Evolutionary conservation across 2,329 filamentous ascomycete genomes (phyloP), one percentile per base, ranked within the genome.

Genomic region (Incumbomyces lentus): DNA sequence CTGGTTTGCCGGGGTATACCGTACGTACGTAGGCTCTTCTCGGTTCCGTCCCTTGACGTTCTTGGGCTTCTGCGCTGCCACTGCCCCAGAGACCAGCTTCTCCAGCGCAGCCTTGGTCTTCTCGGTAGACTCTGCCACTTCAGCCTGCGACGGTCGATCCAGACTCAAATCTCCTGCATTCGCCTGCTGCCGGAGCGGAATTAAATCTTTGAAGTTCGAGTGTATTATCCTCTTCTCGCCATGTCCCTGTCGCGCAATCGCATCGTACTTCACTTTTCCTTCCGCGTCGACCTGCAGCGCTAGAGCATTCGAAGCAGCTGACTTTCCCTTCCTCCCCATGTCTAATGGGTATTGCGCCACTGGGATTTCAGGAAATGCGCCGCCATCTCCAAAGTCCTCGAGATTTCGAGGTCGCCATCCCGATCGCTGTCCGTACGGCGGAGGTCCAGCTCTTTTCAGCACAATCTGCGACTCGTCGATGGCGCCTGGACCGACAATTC

Each of bases 381-480:
- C 92, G 53, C 92, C 92, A 72, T 96, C 89, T 58, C 86, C 89
- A 68, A 89, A 98, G 65, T 98, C 92, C 62, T 95, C 89, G 53
- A 84, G 79, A 34, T 76, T 76, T 59, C 90, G 82, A 29, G 92
- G 92, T 55, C 92, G 80, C 92, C 92, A 98, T 76, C 85, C 86
- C 63, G 79, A 68, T 60, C 92, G 83, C 63, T 88, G 82, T 41
- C 86, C 86, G 58, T 96, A 98, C 1, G 87, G 74, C 8, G 92
- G 92, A 49, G 89, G 88, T 14, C 89, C 89, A 48, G 78, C 76
- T 69, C 81, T 83, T 77, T 84, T 67, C 50, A 94, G 66, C 14
- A 93, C 84, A 56, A 96, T 74, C 64, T 95, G 88, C 33, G 81
- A 82, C 61, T 92, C 82, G 68, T 95, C 85, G 55, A 93, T 75